Evolutionary conservation across 768 basidiomycete genomes (phyloP).

Genomic region (Pisolithus tinctorius): DNA sequence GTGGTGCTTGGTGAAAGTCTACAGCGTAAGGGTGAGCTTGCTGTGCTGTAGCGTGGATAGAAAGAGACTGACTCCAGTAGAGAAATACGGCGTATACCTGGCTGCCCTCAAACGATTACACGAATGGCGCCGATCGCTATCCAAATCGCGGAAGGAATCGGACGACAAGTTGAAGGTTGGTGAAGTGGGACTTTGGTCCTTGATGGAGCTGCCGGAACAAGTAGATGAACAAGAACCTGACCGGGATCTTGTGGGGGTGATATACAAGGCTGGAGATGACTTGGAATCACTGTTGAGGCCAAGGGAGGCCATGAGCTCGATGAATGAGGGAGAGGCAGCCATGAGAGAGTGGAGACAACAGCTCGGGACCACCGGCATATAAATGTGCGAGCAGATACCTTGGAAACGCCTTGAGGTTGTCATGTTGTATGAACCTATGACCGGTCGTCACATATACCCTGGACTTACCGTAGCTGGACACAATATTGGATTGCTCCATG

Average conservation of each 20-base stretch:
- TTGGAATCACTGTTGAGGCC: conserved; percentile 53
- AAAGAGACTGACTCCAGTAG: conserved; percentile 18
- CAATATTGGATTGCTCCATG: conserved; percentile 8
- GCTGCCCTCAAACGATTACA: conserved; percentile 21
- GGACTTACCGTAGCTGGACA: not conserved
- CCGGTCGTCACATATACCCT: conserved; percentile 24
- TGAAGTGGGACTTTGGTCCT: conserved; percentile 24
- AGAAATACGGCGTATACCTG: conserved; percentile 26
- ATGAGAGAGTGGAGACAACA: conserved; percentile 34
- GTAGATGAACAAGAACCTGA: conserved; percentile 42
- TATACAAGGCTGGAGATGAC: conserved; percentile 21
- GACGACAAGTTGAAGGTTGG: conserved; percentile 30
- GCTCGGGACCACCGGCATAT: conserved; percentile 17
- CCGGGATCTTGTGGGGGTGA: conserved; percentile 22
- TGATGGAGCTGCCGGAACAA: conserved; percentile 34
- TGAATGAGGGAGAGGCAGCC: conserved; percentile 79
- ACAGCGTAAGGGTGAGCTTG: not conserved
- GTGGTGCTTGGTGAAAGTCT: conserved; percentile 40
- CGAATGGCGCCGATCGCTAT: conserved; percentile 22
- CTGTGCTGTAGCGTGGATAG: not conserved
- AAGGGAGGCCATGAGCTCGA: conserved; percentile 80
- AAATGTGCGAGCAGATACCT: conserved; percentile 16
- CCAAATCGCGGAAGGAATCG: conserved; percentile 23
- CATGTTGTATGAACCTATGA: conserved; percentile 16
- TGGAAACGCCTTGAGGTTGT: conserved; percentile 35